Evolutionary conservation across 1,139 yeast species (phyloP).

Genomic region (Debaryomyces fabryi): DNA sequence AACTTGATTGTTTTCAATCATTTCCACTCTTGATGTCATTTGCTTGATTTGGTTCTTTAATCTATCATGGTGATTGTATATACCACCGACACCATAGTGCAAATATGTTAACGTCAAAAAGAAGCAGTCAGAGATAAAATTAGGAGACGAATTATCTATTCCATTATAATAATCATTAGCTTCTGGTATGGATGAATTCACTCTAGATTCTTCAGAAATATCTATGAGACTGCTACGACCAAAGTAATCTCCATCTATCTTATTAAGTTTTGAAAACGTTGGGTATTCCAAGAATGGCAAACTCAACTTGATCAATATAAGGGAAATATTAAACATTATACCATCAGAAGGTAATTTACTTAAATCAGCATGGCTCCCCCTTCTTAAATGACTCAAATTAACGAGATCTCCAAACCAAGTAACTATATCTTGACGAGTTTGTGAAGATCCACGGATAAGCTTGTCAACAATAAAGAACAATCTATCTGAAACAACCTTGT

Average conservation of each 20-base stretch:
- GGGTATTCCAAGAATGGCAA: conserved; percentile 81
- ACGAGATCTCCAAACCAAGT: conserved; percentile 71
- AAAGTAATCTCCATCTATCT: conserved; percentile 69
- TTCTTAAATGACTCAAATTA: conserved; percentile 81
- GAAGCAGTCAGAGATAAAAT: conserved; percentile 88
- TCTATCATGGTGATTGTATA: conserved; percentile 59
- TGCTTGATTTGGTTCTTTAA: conserved; percentile 56
- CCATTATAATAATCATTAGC: conserved; percentile 57
- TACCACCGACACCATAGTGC: conserved; percentile 89
- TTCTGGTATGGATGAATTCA: conserved; percentile 74
- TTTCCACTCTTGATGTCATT: conserved; percentile 52
- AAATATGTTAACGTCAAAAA: conserved; percentile 76
- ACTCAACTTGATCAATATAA: conserved; percentile 69
- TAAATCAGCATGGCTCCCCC: conserved; percentile 82
- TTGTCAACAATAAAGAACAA: conserved; percentile 71
- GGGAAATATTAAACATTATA: conserved; percentile 75
- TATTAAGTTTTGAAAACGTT: conserved; percentile 63
- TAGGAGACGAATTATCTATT: conserved; percentile 31
- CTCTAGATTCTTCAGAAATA: conserved; percentile 78
- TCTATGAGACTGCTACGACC: conserved; percentile 58
- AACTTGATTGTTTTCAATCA: conserved; percentile 37
- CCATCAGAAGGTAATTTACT: conserved; percentile 75
- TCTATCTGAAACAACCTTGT: conserved; percentile 55
- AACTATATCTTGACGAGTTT: conserved; percentile 64
- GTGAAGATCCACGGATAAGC: conserved; percentile 73